A percentile compares a stretch with the other conserved stretches of the same genome.
phyloP scores from a whole-genome alignment of 2,329 filamentous ascomycete species.

The Fusarium oligoseptatum region DNA sequence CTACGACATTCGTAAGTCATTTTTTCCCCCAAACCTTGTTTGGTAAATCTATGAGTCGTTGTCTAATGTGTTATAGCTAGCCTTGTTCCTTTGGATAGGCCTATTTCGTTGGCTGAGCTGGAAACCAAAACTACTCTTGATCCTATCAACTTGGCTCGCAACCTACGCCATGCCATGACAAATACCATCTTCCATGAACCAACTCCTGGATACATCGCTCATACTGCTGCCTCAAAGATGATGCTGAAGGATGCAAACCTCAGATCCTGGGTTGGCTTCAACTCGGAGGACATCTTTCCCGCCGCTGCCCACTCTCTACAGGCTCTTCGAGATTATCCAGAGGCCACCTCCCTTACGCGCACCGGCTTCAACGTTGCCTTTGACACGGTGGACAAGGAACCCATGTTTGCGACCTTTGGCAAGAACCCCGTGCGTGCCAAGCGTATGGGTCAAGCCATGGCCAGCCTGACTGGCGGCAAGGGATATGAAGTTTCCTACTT shows the following conservation, averaged over 20 bases:
- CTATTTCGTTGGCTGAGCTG: constrained; percentile 62
- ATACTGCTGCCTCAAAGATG: constrained; percentile 66
- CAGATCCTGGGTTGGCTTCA: constrained; percentile 68
- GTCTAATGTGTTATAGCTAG: constrained; percentile 53
- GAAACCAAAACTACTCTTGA: constrained; percentile 60
- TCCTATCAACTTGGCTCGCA: constrained; percentile 63
- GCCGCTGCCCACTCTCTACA: constrained; percentile 61
- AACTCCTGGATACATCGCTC: constrained; percentile 62
- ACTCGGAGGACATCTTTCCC: constrained; percentile 67
- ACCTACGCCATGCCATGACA: constrained; percentile 70
- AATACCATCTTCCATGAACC: constrained; percentile 68
- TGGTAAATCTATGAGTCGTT: neutral
- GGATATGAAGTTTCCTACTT: constrained; percentile 68
- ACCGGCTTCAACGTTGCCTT: constrained; percentile 67
- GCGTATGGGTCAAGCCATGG: constrained; percentile 69
- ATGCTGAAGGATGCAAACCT: constrained; percentile 63
- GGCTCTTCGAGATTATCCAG: constrained; percentile 60
- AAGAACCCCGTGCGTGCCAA: constrained; percentile 62
- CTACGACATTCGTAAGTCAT: constrained; percentile 61
- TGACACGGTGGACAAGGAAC: constrained; percentile 62
- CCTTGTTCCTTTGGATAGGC: constrained; percentile 61
- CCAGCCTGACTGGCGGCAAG: constrained; percentile 66
- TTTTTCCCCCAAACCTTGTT: no score
- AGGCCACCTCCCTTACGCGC: constrained; percentile 61
- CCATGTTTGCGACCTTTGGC: constrained; percentile 67